Evolutionary conservation across 2,329 filamentous ascomycete genomes (phyloP), one percentile per base, ranked within the genome.

Genomic region (Stachybotrys echinatus): DNA sequence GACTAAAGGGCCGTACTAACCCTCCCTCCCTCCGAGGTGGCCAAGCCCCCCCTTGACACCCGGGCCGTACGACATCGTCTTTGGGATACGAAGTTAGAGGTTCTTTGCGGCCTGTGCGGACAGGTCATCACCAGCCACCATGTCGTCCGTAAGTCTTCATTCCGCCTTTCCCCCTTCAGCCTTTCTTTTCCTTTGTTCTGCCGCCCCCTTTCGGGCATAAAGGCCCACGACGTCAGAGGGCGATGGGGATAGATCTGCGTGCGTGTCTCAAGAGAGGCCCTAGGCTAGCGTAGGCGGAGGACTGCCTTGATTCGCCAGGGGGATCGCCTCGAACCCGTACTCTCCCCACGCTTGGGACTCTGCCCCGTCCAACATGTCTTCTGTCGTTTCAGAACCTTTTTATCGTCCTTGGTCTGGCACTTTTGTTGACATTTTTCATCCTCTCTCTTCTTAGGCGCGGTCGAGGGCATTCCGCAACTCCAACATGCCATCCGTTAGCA

Each of bases 381-480:
- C 42, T 18, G 37, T 39, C 38, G 38, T 45, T 48, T 48, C 48
- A 48, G 42, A 45, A 34, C 45, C 40, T 39, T 37, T 27, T 17
- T 37, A 21, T 21, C 48, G 27, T 44, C 20, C 21, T 43, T 40
- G n/a, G 23, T 23, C 39, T 43, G 20, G 47, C 43, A 48, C 48
- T 50, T 55, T 52, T 45, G 51, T 60, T 64, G 48, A 64, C 51
- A 42, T 38, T 43, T n/a, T 52, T 50, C 37, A 50, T 19, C 45
- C 20, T 47, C 48, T 45, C 39, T 52, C 19, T 47, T 45, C 34
- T 48, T 55, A 74, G 71, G 56, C 64, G 52, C 65, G 67, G 57
- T 57, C 64, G 52, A 69, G 66, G 61, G 65, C 64, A 52, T 73
- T 73, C 54, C 57, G 67, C 43, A 67, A 62, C 57, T 66, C 69